Percentiles rank a stretch among this genome's conserved stretches.
These are phyloP conservation scores for Coprinopsis cinerea DNA, from an alignment of 768 basidiomycete species.

Conservation along the genomic window DNA sequence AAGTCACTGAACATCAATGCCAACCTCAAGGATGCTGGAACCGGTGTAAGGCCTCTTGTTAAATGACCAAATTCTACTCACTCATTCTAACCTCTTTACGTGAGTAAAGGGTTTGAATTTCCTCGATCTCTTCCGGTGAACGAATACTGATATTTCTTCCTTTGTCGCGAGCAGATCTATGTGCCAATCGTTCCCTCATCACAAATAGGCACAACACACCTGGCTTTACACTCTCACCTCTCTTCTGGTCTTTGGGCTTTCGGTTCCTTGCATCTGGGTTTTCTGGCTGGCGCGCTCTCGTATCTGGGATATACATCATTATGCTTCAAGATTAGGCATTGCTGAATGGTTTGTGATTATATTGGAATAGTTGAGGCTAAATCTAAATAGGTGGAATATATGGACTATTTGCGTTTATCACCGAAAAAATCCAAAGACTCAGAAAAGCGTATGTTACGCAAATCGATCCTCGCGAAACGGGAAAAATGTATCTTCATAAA, in stretches of 20 bases:
- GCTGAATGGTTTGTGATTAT: too few species aligned
- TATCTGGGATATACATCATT: too few species aligned
- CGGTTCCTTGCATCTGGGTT: too few species aligned
- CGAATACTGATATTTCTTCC: slow-evolving; percentile 17
- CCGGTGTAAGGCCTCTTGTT: slow-evolving; percentile 25
- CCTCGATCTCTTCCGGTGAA: not conserved
- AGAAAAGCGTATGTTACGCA: not conserved
- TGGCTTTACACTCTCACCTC: too few species aligned
- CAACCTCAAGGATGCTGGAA: slow-evolving; percentile 24
- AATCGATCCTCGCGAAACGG: not conserved
- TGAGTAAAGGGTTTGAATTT: not conserved
- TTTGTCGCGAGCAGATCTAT: too few species aligned
- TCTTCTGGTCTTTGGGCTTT: too few species aligned
- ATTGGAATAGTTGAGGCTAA: too few species aligned
- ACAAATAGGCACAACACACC: too few species aligned
- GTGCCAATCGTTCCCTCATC: too few species aligned
- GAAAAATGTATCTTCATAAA: not conserved
- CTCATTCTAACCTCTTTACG: not conserved
- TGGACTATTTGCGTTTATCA: not conserved
- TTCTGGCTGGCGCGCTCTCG: too few species aligned
- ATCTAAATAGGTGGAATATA: not conserved
- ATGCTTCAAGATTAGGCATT: too few species aligned
- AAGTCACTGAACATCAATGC: slow-evolving; percentile 15
- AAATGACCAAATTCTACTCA: slow-evolving; percentile 18
- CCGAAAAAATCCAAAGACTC: not conserved